These are phyloP conservation scores for Diaporthe sp. DNA, from an alignment of 2,329 filamentous ascomycete genomes.

Conservation along the genomic window DNA sequence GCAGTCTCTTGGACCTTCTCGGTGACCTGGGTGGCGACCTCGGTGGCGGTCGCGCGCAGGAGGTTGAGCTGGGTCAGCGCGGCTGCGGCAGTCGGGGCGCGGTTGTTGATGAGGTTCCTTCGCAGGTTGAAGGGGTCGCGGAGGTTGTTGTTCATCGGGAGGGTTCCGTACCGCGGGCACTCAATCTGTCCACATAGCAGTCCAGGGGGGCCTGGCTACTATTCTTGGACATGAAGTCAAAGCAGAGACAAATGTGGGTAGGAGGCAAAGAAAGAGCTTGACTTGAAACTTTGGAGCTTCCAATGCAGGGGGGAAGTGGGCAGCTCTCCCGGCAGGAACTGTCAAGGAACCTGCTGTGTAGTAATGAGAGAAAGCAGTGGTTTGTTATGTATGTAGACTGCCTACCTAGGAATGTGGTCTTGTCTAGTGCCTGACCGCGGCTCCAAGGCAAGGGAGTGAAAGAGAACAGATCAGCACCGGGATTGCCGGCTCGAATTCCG, in stretches of 20 bases:
- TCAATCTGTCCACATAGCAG: slow-evolving; percentile 41
- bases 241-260: slow-evolving; percentile 32
- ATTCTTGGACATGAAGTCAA: slow-evolving; percentile 29
- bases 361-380: neutral
- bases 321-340: slow-evolving; percentile 16
- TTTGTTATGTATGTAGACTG: neutral
- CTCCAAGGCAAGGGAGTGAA: slow-evolving; percentile 27
- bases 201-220: slow-evolving; percentile 28
- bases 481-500: slow-evolving; percentile 23
- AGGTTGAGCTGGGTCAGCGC: slow-evolving; percentile 54
- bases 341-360: neutral
- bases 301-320: slow-evolving; percentile 14
- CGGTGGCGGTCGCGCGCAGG: slow-evolving; percentile 63
- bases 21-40: slow-evolving; percentile 53
- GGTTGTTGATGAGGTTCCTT: slow-evolving; percentile 60
- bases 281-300: slow-evolving; percentile 18
- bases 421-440: neutral
- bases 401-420: neutral
- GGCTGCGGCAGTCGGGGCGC: slow-evolving; percentile 52
- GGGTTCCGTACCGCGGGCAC: slow-evolving; percentile 35
- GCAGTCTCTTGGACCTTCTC: slow-evolving; percentile 56
- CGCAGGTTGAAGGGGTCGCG: slow-evolving; percentile 45
- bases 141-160: slow-evolving; percentile 42
- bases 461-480: slow-evolving; percentile 31
- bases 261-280: slow-evolving; percentile 5